These are phyloP conservation scores for Sinapis alba DNA, from an alignment of 441 rosid genomes.

Conservation along the genomic window DNA sequence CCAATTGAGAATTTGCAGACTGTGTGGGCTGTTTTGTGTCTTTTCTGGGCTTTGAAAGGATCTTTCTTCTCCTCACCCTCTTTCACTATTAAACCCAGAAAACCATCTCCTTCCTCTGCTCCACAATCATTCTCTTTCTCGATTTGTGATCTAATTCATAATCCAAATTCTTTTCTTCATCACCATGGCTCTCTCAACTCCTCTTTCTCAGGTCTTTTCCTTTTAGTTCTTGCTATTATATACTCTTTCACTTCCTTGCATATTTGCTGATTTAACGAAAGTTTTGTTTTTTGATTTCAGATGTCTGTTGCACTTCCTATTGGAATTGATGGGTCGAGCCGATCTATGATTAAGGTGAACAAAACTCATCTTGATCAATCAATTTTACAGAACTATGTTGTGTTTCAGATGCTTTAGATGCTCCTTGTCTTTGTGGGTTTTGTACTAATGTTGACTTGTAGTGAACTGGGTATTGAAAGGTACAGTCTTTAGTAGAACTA, in stretches of 20 bases:
- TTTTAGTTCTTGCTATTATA: neutral
- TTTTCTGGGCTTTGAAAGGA: conserved; percentile 37
- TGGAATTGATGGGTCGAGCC: conserved; percentile 37
- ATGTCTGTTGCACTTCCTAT: conserved; percentile 23
- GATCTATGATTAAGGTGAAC: conserved; percentile 37
- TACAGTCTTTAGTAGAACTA: conserved; percentile 5
- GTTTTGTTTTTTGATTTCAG: conserved; percentile 33
- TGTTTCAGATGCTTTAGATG: conserved; percentile 33
- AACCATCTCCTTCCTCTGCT: neutral
- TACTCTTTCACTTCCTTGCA: neutral
- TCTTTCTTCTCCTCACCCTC: conserved; percentile 17
- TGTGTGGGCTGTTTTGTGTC: conserved; percentile 29
- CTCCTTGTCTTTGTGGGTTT: conserved; percentile 21
- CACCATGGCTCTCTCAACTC: conserved; percentile 38
- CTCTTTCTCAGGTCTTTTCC: conserved; percentile 34
- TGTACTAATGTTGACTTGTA: conserved; percentile 17
- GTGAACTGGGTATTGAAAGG: conserved; percentile 15
- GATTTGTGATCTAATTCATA: neutral
- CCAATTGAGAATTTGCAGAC: conserved; percentile 23
- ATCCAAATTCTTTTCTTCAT: neutral
- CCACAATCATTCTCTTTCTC: conserved; percentile 1
- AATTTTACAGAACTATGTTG: neutral
- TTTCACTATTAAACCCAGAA: conserved; percentile 32
- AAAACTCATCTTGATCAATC: neutral
- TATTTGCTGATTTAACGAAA: neutral